Evolutionary conservation across 495 filamentous ascomycete genomes (phyloP).

Genomic region (Xanthoparmelia taractica): DNA sequence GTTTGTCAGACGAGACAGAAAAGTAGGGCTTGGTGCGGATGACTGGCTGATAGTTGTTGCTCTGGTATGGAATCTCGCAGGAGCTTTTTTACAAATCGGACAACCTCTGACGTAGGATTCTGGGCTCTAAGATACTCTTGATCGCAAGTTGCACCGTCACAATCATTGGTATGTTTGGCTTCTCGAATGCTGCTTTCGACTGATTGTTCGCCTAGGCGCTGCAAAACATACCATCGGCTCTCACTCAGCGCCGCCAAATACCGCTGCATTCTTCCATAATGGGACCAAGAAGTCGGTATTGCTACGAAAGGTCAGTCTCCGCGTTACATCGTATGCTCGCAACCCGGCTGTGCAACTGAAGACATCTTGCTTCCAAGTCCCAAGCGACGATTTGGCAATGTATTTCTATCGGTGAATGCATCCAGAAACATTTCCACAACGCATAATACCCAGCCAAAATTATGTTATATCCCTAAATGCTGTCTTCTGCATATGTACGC

Average conservation of each 20-base stretch:
- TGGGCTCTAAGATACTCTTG: background rate
- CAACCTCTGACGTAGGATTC: background rate
- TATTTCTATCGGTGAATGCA: background rate
- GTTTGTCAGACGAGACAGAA: constrained; percentile 4
- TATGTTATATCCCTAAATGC: background rate
- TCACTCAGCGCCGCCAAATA: constrained; percentile 4
- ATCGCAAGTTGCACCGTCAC: constrained; percentile 5
- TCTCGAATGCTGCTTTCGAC: background rate
- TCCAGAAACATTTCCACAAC: background rate
- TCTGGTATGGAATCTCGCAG: constrained; percentile 3
- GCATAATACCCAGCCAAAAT: background rate
- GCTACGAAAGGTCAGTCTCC: constrained; percentile 2
- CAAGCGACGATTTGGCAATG: background rate
- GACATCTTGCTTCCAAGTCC: background rate
- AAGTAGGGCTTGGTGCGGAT: constrained; percentile 5
- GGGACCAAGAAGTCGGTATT: background rate
- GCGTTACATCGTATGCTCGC: background rate
- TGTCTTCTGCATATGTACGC: background rate
- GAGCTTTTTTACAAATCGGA: background rate
- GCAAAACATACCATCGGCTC: constrained; percentile 5
- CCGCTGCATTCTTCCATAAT: background rate
- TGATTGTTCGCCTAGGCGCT: background rate
- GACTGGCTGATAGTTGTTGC: constrained; percentile 12
- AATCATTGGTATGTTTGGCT: constrained; percentile 1
- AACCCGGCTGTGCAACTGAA: background rate